Conservation (phyloP, 371 early-diverging fungal genomes). For the Apophysomyces variabilis region DNA sequence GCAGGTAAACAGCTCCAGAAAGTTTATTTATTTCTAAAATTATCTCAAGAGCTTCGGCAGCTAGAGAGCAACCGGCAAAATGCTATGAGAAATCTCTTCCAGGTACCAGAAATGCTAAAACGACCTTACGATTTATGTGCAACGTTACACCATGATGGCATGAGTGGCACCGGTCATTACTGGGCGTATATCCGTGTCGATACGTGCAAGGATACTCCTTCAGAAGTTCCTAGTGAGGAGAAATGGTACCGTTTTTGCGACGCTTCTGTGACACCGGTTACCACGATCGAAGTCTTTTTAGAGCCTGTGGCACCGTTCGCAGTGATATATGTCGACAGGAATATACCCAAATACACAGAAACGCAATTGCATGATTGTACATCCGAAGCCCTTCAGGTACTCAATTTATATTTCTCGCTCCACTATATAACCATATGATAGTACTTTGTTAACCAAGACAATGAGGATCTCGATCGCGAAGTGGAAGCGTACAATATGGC, state of each 20-base stretch:
- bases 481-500: conserved; percentile 18
- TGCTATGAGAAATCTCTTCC: conserved; percentile 22
- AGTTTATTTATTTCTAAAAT: neutral
- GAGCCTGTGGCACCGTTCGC: conserved; percentile 36
- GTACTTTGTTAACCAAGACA: conserved; percentile 36
- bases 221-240: conserved; percentile 17
- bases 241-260: conserved; percentile 52
- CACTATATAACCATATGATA: conserved; percentile 1
- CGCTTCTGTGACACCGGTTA: conserved; percentile 36
- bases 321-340: conserved; percentile 34
- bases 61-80: conserved; percentile 16
- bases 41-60: conserved; percentile 19
- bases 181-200: conserved; percentile 52
- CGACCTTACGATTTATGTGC: conserved; percentile 41
- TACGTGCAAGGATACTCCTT: conserved; percentile 19
- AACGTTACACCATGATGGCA: conserved; percentile 44
- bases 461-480: conserved; percentile 29
- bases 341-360: conserved; percentile 18
- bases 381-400: conserved; percentile 34
- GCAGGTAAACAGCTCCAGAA: conserved; percentile 18
- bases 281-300: conserved; percentile 30
- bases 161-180: conserved; percentile 46
- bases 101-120: conserved; percentile 30
- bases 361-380: conserved; percentile 20
- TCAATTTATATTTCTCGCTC: neutral